These are phyloP conservation scores for Trichoderma sp. DNA, from an alignment of 2,329 filamentous ascomycete genomes.

Conservation along the genomic window DNA sequence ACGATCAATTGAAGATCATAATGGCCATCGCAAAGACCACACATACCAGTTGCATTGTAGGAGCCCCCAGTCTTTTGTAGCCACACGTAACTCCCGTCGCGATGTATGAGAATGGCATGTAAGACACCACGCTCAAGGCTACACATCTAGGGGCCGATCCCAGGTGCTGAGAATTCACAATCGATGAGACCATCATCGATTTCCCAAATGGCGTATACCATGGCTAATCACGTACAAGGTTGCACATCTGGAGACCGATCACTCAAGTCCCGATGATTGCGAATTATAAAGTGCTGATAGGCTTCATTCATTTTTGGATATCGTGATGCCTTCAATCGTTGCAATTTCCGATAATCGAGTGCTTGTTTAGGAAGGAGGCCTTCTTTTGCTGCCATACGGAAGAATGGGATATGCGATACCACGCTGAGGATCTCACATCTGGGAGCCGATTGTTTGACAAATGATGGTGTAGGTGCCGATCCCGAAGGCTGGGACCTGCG, in stretches of 20 bases:
- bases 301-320: background rate
- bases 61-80: background rate
- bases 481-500: slow-evolving; percentile 16
- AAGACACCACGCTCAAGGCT: slow-evolving; percentile 21
- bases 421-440: background rate
- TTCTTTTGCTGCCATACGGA: slow-evolving; percentile 24
- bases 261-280: background rate
- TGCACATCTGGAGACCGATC: background rate
- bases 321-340: background rate
- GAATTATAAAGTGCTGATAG: background rate
- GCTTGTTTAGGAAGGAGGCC: background rate
- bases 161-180: background rate
- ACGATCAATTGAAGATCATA: slow-evolving; percentile 23
- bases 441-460: background rate
- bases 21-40: slow-evolving; percentile 21
- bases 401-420: slow-evolving; percentile 28
- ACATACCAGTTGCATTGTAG: slow-evolving; percentile 29
- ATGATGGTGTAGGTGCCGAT: slow-evolving; percentile 22
- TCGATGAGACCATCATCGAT: background rate
- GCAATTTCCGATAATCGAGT: background rate
- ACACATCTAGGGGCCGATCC: slow-evolving; percentile 8
- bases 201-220: background rate
- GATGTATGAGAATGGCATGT: slow-evolving; percentile 29
- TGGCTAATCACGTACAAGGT: background rate
- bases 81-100: slow-evolving; percentile 16